phyloP scores from a whole-genome alignment of 2,329 filamentous ascomycete species.

The Phoma sp. region DNA sequence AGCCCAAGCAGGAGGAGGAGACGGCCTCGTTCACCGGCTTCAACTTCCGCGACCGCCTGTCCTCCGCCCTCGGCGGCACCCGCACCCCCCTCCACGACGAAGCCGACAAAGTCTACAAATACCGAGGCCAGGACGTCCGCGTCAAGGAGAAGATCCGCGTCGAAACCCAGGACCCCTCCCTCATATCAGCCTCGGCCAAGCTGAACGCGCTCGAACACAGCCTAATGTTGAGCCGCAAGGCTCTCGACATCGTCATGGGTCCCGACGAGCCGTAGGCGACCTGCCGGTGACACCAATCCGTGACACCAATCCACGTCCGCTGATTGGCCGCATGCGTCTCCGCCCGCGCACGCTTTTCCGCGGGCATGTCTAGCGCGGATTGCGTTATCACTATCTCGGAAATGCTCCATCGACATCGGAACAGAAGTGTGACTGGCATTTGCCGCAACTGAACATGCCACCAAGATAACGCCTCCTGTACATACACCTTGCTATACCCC shows the following conservation, averaged over 20 bases:
- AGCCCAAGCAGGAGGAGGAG: conserved; percentile 55
- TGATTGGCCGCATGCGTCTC: conserved; percentile 12
- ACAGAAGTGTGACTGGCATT: conserved; percentile 20
- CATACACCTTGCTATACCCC: neutral
- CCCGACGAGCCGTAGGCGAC: conserved; percentile 54
- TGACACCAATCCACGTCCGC: neutral
- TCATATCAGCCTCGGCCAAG: conserved; percentile 85
- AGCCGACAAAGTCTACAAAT: conserved; percentile 77
- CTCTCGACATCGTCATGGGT: conserved; percentile 80
- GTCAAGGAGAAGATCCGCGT: conserved; percentile 90
- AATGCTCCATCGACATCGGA: conserved; percentile 18
- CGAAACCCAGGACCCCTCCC: conserved; percentile 85
- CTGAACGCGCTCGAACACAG: conserved; percentile 78
- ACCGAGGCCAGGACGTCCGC: conserved; percentile 73
- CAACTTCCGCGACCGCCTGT: conserved; percentile 64
- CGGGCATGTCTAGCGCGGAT: conserved; percentile 8
- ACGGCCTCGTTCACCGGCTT: conserved; percentile 52
- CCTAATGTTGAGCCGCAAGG: conserved; percentile 72
- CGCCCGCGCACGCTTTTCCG: conserved; percentile 6
- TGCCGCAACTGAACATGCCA: conserved; percentile 7
- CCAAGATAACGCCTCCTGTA: conserved; percentile 5
- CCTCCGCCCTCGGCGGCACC: conserved; percentile 54
- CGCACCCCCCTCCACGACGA: conserved; percentile 63
- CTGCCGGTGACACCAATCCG: conserved; percentile 8
- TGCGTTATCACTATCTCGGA: conserved; percentile 18